These are phyloP conservation scores for Rhododendron henanense DNA, from an alignment of 148 eudicot species.

Conservation along the genomic window DNA sequence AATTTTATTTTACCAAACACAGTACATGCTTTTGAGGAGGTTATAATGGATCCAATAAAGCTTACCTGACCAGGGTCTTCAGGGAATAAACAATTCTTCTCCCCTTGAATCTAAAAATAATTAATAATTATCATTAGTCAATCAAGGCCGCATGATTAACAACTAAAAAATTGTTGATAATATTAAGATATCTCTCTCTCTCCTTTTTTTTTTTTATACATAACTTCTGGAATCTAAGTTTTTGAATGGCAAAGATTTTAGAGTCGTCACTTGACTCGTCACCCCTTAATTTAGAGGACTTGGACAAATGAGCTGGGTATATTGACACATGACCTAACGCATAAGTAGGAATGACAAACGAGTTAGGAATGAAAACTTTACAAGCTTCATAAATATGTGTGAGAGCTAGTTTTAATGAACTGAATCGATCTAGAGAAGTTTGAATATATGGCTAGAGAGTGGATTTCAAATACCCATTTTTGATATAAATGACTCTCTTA, in stretches of 20 bases:
- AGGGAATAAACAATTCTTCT: conserved; percentile 71
- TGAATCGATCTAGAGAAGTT: too few species aligned
- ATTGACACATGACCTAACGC: too few species aligned
- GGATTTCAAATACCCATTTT: too few species aligned
- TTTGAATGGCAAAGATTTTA: too few species aligned
- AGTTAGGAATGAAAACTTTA: neutral
- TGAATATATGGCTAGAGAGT: too few species aligned
- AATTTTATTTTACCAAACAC: neutral
- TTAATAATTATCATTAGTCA: neutral
- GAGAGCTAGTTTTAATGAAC: too few species aligned
- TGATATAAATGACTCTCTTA: too few species aligned
- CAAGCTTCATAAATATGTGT: neutral
- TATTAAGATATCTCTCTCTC: neutral
- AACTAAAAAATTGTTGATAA: neutral
- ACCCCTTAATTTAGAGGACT: too few species aligned
- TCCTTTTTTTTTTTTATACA: too few species aligned
- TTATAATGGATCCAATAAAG: conserved; percentile 47
- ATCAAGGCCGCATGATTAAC: neutral
- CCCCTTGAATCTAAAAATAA: conserved; percentile 49
- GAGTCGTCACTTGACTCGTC: too few species aligned
- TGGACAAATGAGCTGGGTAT: too few species aligned
- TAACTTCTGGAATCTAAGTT: too few species aligned
- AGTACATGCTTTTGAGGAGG: conserved; percentile 30
- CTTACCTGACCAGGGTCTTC: conserved; percentile 94
- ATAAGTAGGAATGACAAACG: neutral